Percentiles rank a stretch among this genome's conserved stretches.
Evolutionary conservation across 805 yeast genomes (phyloP).

Genomic region (Wickerhamomyces ciferrii): DNA sequence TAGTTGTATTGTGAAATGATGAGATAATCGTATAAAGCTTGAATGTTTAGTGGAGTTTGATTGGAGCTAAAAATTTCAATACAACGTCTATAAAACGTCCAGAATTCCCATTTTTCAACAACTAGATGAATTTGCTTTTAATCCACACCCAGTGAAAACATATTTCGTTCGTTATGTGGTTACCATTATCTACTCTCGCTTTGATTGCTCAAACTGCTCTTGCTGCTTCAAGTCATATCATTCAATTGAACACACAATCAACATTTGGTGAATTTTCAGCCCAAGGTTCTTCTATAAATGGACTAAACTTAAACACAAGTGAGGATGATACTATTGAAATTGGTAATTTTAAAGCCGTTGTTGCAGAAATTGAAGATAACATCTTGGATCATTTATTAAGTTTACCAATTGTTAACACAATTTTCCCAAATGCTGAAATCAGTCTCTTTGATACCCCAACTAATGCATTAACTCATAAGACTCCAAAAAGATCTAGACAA

Average conservation of each 20-base stretch:
- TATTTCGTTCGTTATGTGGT: neutral
- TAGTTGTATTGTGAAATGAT: neutral
- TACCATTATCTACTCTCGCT: neutral
- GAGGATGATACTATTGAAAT: neutral
- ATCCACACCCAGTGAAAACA: no score
- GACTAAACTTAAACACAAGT: neutral
- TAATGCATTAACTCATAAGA: neutral
- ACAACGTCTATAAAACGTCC: no score
- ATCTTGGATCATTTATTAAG: slow-evolving; percentile 34
- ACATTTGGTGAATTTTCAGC: neutral
- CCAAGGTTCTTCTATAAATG: neutral
- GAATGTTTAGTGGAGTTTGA: no score
- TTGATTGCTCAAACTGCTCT: neutral
- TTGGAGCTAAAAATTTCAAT: no score
- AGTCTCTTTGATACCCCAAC: slow-evolving; percentile 37
- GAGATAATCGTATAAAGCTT: neutral
- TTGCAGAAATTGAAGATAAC: slow-evolving; percentile 47
- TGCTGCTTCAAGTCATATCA: neutral
- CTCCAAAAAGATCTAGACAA: neutral
- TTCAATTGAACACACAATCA: neutral
- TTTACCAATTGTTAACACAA: slow-evolving; percentile 60
- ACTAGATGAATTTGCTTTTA: no score
- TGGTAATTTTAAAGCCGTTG: slow-evolving; percentile 49
- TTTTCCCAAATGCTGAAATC: slow-evolving; percentile 58
- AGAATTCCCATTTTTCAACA: no score